Conservation (phyloP, 768 basidiomycete species). For the Antrodiella citrinella region DNA sequence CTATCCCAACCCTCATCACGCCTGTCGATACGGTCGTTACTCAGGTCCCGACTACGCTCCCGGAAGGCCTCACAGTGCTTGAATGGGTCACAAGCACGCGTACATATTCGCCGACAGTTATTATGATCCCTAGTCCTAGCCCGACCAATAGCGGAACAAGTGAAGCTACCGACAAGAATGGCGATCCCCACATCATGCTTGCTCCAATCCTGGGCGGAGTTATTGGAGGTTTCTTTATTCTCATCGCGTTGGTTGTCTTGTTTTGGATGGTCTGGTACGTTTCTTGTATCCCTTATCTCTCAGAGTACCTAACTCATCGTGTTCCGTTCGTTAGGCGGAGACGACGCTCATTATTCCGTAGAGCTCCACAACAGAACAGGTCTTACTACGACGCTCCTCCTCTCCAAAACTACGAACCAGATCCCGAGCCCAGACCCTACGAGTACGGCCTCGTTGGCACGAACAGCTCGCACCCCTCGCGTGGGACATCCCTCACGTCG, state of each 20-base stretch:
- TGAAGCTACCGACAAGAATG: conserved; percentile 13
- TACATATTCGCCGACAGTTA: conserved; percentile 24
- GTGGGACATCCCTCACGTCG: not conserved
- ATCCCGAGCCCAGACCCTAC: conserved; percentile 46
- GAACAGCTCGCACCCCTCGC: not conserved
- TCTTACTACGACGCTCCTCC: not conserved
- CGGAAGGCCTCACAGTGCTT: conserved; percentile 33
- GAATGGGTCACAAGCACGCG: conserved; percentile 30
- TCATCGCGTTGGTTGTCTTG: conserved; percentile 34
- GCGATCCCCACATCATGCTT: conserved; percentile 17
- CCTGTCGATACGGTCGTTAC: conserved; percentile 16
- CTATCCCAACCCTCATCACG: conserved; percentile 4
- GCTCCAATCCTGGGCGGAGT: conserved; percentile 47
- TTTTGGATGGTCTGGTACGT: conserved; percentile 47
- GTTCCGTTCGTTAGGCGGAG: conserved; percentile 29
- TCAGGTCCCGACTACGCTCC: conserved; percentile 27
- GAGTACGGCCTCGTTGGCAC: conserved; percentile 53
- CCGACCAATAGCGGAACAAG: conserved; percentile 9
- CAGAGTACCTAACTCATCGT: conserved; percentile 6
- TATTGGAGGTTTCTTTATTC: conserved; percentile 46
- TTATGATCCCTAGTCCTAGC: conserved; percentile 19
- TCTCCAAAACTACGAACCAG: conserved; percentile 8
- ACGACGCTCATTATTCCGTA: conserved; percentile 21
- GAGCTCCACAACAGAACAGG: not conserved
- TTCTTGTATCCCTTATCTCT: conserved; percentile 3